These are phyloP conservation scores for Annulohypoxylon stygium DNA, from an alignment of 495 filamentous ascomycete species.

Conservation along the genomic window DNA sequence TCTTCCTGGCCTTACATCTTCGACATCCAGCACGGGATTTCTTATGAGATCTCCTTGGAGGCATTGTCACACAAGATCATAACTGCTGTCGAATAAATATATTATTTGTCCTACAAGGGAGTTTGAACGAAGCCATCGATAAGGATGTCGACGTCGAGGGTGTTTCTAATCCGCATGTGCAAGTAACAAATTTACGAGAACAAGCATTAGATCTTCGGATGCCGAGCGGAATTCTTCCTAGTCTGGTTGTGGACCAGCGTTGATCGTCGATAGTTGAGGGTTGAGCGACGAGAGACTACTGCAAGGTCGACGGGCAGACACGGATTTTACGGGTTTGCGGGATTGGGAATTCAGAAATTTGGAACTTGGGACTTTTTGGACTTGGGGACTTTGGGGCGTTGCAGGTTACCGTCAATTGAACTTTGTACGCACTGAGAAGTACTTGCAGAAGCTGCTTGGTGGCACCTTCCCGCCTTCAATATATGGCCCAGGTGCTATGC, in stretches of 20 bases:
- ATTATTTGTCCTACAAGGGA: conserved; percentile 30
- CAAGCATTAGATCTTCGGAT: conserved; percentile 20
- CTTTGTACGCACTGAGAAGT: not conserved
- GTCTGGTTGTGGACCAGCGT: not conserved
- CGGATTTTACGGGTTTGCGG: conserved; percentile 22
- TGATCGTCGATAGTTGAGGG: not conserved
- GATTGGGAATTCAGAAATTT: not conserved
- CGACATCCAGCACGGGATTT: conserved; percentile 72
- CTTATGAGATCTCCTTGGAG: conserved; percentile 72
- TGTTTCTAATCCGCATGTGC: conserved; percentile 10
- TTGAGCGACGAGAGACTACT: not conserved
- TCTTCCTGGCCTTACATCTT: conserved; percentile 72
- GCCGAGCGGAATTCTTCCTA: conserved; percentile 7
- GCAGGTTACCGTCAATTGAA: not conserved
- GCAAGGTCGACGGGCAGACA: conserved; percentile 4
- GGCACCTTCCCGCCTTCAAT: conserved; percentile 22
- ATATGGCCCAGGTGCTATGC: conserved; percentile 3
- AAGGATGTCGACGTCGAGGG: conserved; percentile 26
- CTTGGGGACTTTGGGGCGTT: not conserved
- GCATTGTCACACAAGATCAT: conserved; percentile 55
- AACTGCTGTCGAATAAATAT: conserved; percentile 25
- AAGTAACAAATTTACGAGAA: not conserved
- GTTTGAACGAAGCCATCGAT: conserved; percentile 47
- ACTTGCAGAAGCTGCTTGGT: not conserved
- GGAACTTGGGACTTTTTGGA: not conserved